These are phyloP conservation scores for Gynostemma pentaphyllum DNA, from an alignment of 306 rosid species.

Conservation along the genomic window DNA sequence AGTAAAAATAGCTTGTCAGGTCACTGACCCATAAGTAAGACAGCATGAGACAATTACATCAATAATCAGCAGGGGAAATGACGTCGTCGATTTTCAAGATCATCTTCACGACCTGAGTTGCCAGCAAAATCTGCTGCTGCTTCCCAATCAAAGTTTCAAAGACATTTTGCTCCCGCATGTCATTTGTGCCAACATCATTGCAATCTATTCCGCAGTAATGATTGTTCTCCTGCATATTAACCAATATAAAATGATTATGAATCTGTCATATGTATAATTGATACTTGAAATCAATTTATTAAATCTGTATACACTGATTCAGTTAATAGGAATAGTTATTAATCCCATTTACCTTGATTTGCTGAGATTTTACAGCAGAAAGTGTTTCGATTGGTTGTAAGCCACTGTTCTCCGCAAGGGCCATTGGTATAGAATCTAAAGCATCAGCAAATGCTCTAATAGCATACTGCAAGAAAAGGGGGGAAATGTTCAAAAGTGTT, in stretches of 20 bases:
- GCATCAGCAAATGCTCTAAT: slow-evolving; percentile 94
- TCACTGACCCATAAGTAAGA: neutral
- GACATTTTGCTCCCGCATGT: slow-evolving; percentile 86
- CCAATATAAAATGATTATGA: slow-evolving; percentile 1
- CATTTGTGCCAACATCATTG: slow-evolving; percentile 84
- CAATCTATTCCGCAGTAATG: slow-evolving; percentile 78
- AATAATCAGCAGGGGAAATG: slow-evolving; percentile 60
- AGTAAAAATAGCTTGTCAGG: neutral
- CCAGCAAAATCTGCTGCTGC: slow-evolving; percentile 86
- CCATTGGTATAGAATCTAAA: slow-evolving; percentile 84
- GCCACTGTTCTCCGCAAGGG: slow-evolving; percentile 98
- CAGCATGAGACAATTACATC: slow-evolving; percentile 8
- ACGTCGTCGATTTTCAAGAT: slow-evolving; percentile 93
- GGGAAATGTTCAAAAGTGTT: neutral
- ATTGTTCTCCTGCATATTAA: slow-evolving; percentile 55
- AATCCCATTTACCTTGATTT: slow-evolving; percentile 52
- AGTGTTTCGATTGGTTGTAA: slow-evolving; percentile 95
- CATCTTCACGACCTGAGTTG: slow-evolving; percentile 98
- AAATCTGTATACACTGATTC: neutral
- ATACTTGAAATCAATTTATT: neutral
- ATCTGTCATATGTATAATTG: neutral
- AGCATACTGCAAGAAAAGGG: slow-evolving; percentile 61
- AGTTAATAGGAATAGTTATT: neutral
- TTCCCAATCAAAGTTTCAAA: slow-evolving; percentile 90
- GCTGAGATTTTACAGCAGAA: slow-evolving; percentile 86